phyloP scores from a whole-genome alignment of 1,284 basidiomycete genomes.

The Cystodermella granulosa region DNA sequence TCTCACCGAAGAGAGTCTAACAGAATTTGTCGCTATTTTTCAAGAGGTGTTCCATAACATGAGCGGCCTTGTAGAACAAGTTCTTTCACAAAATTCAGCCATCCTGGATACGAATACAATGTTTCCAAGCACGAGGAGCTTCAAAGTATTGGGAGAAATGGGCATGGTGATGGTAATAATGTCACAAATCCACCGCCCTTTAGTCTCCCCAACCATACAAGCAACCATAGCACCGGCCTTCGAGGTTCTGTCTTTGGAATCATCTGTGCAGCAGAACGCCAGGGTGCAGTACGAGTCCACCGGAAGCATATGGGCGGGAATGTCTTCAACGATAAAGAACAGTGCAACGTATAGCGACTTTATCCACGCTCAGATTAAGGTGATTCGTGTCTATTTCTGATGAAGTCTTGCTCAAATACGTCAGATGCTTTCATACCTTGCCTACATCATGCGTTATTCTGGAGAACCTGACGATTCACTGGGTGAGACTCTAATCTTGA shows the following conservation, averaged over 20 bases:
- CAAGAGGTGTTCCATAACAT: conserved; percentile 78
- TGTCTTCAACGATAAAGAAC: conserved; percentile 76
- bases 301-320: conserved; percentile 81
- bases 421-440: conserved; percentile 88
- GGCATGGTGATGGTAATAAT: conserved; percentile 90
- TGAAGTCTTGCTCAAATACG: conserved; percentile 8
- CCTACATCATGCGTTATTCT: conserved; percentile 79
- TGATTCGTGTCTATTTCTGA: conserved; percentile 26
- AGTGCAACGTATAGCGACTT: conserved; percentile 80
- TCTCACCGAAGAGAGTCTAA: conserved; percentile 74
- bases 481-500: conserved; percentile 76
- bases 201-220: conserved; percentile 68
- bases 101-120: conserved; percentile 54
- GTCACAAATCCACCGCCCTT: conserved; percentile 73
- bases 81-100: conserved; percentile 64
- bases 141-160: conserved; percentile 94
- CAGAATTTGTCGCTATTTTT: conserved; percentile 76
- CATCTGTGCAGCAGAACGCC: conserved; percentile 82
- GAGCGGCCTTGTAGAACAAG: conserved; percentile 68
- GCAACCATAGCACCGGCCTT: conserved; percentile 74
- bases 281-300: conserved; percentile 75
- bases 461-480: conserved; percentile 72
- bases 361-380: conserved; percentile 91
- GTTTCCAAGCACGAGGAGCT: conserved; percentile 75
- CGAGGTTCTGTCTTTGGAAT: conserved; percentile 72